Percentiles rank a stretch among this genome's conserved stretches.
These are phyloP conservation scores for Mucor lusitanicus DNA, from an alignment of 371 early-diverging fungal genomes.

Conservation along the genomic window DNA sequence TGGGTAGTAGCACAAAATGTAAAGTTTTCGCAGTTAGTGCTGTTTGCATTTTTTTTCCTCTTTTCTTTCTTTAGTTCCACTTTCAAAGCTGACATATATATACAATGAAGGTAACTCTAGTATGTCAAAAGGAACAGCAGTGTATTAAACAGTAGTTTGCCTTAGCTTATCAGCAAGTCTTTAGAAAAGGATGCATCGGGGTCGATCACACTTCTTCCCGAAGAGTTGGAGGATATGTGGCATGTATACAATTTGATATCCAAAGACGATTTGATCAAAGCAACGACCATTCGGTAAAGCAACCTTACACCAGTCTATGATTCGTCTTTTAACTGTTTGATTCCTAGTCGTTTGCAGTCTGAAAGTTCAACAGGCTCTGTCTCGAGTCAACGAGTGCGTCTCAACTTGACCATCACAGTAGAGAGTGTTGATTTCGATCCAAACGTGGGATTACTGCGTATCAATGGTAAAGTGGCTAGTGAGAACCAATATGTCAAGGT, in stretches of 20 bases:
- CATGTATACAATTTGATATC: conserved; percentile 93
- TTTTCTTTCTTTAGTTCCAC: neutral
- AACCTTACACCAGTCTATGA: neutral
- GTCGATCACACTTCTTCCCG: conserved; percentile 71
- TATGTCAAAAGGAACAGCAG: neutral
- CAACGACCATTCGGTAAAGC: conserved; percentile 82
- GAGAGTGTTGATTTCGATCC: conserved; percentile 90
- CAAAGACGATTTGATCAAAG: conserved; percentile 84
- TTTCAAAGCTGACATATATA: neutral
- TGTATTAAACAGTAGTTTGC: neutral
- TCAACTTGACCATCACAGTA: conserved; percentile 85
- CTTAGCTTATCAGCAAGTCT: conserved; percentile 54
- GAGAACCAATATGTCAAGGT: conserved; percentile 93
- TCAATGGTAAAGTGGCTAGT: conserved; percentile 84
- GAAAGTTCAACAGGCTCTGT: conserved; percentile 88
- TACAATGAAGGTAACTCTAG: conserved; percentile 10
- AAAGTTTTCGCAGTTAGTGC: neutral
- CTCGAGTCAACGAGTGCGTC: conserved; percentile 80
- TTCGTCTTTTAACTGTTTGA: neutral
- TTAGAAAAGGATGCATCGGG: conserved; percentile 70
- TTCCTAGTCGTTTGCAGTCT: conserved; percentile 75
- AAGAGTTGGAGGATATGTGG: conserved; percentile 98
- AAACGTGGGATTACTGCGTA: conserved; percentile 79
- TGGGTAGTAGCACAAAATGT: neutral
- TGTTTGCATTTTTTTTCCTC: neutral